Base-by-base conservation (phyloP, 768 basidiomycete species). In the Leucocoprinus leucothites region DNA sequence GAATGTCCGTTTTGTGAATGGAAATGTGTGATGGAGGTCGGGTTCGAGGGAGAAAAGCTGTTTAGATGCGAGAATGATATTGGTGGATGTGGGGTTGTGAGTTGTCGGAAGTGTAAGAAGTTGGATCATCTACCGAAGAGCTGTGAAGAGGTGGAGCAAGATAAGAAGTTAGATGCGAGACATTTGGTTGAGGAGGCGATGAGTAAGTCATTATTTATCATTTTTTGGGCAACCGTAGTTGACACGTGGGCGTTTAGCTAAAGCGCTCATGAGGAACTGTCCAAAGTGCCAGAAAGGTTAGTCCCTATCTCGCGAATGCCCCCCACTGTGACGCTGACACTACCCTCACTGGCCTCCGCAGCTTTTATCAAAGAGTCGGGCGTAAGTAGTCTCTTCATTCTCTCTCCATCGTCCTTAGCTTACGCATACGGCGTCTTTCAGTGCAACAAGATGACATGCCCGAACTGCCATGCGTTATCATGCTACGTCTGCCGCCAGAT, bases 391-490 rank as follows among this genome's bases (percentile, higher is more conserved):
- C 36, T 25, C 36, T 18, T 5, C 36, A 22, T 45, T 19, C 18
- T 14, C 4, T 40, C 22, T 1, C 18, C 47, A 58, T n/a, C 40
- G 1, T 14, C 25, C 16, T 18, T 31, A 21, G 54, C 26, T 25
- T 40, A n/a, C 52, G n/a, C n/a, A n/a, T n/a, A n/a, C n/a, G n/a
- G n/a, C 34, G 48, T 62, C 31, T 57, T 53, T 51, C 60, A 91
- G 86, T 96, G 94, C 72, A 96, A 96, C 80, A 96, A 96, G 68
- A 95, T 97, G 86, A 79, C 74, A 0, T 92, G 91, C 62, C 81
- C 85, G 1, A 71, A 85, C 57, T 96, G 94, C 63, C 58, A 44
- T 1, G 84, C 90, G 0, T 34, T 89, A 38, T 92, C 87, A 0
- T 97, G 94, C 68, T 95, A 97, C 64, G 73, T 92, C 22, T 96